These are phyloP conservation scores for Suillus cothurnatus DNA, from an alignment of 768 basidiomycete genomes.

Conservation along the genomic window DNA sequence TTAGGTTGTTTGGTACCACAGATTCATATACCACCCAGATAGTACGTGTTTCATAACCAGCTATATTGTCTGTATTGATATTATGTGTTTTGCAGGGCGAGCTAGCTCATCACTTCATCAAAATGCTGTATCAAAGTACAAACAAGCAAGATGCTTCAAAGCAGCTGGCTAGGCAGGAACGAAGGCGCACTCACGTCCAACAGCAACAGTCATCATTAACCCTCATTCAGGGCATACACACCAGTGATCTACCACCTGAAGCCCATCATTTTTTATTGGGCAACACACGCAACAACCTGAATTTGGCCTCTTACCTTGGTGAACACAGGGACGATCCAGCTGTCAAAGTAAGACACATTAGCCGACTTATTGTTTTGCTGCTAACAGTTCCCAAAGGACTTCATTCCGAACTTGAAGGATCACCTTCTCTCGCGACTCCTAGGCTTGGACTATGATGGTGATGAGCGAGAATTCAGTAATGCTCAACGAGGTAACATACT, in stretches of 20 bases:
- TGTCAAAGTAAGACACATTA: conserved; percentile 10
- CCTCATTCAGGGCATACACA: not conserved
- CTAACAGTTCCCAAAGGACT: conserved; percentile 15
- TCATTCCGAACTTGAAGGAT: conserved; percentile 19
- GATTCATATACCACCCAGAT: conserved; percentile 38
- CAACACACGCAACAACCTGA: not conserved
- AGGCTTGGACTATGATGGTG: conserved; percentile 16
- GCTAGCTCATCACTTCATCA: conserved; percentile 33
- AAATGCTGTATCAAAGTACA: conserved; percentile 28
- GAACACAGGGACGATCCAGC: conserved; percentile 12
- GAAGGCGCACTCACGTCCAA: conserved; percentile 6
- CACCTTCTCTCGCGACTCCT: conserved; percentile 23
- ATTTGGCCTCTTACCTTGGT: conserved; percentile 3
- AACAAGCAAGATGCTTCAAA: conserved; percentile 20
- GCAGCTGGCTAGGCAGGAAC: conserved; percentile 18
- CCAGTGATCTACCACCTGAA: not conserved
- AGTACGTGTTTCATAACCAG: conserved; percentile 21
- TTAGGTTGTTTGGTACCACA: conserved; percentile 34
- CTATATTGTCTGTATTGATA: not conserved
- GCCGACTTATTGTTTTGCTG: not conserved
- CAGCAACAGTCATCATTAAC: not conserved
- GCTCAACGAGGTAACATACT: conserved; percentile 3
- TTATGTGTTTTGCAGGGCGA: conserved; percentile 31
- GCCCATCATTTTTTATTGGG: conserved; percentile 11
- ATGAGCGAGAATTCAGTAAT: conserved; percentile 12